These are phyloP conservation scores for Kockovaella imperatae DNA, from an alignment of 768 basidiomycete species.

Conservation along the genomic window DNA sequence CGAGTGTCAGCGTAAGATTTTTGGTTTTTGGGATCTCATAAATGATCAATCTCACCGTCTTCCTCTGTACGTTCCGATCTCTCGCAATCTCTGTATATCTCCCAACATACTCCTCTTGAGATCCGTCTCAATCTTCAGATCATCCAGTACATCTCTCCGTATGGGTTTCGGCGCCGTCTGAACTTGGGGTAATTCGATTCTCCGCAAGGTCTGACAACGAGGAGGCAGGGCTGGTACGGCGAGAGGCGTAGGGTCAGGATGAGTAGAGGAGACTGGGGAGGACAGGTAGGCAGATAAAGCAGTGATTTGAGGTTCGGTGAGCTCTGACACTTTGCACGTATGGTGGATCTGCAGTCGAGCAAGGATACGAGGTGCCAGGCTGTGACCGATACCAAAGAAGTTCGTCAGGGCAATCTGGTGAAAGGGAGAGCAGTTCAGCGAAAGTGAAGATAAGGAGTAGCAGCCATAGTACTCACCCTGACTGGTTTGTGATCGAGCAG, in stretches of 20 bases:
- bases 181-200: constrained; percentile 1
- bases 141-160: constrained; percentile 57
- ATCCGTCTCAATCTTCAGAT: constrained; percentile 80
- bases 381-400: constrained; percentile 79
- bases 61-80: constrained; percentile 91
- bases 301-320: constrained; percentile 80
- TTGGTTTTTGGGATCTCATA: not conserved
- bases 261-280: constrained; percentile 67
- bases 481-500: constrained; percentile 68
- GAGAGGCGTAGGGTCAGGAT: constrained; percentile 61
- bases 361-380: constrained; percentile 70
- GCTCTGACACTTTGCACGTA: constrained; percentile 66
- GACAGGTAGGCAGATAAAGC: constrained; percentile 90
- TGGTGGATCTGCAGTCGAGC: constrained; percentile 89
- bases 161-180: constrained; percentile 1
- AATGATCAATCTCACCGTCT: constrained; percentile 49
- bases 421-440: not conserved
- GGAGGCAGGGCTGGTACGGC: constrained; percentile 47
- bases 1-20: not conserved
- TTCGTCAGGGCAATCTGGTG: constrained; percentile 75
- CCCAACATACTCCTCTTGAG: constrained; percentile 70
- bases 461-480: constrained; percentile 52
- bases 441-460: not conserved
- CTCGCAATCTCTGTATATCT: constrained; percentile 85
- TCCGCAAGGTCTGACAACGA: no score